Evolutionary conservation across 805 yeast genomes (phyloP), one percentile per base, ranked within the genome.

Genomic region (Priceomyces fermenticarens): DNA sequence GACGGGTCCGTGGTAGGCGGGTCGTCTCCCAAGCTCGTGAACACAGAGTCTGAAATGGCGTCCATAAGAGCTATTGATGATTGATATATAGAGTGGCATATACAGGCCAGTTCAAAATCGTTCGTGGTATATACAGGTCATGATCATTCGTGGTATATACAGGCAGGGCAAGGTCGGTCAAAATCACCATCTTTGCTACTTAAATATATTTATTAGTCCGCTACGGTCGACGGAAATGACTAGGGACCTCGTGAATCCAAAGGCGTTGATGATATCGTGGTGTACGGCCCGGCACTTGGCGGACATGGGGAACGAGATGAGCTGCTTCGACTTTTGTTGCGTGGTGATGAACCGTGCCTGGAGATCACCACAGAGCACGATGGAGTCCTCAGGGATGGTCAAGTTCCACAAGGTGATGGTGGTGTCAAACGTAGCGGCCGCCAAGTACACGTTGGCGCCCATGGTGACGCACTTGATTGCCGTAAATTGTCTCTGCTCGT

Each of bases 261-360:
- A 20, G 25, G 25, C 25, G 25, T 20, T 20, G 25, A 20, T 20
- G 25, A 20, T 20, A 8, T 20, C 25, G 4, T 20, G 25, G 25
- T 20, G 25, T 4, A 20, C 25, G 7, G 25, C 4, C 25, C 8
- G 4, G 25, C 7, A 20, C 25, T 20, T 20, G 4, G 25, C 4
- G 25, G 25, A 4, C 25, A 20, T 20, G 25, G 25, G 25, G 25
- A 20, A 20, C 25, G 25, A 20, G 25, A 20, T 20, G 25, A 20
- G 25, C 4, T 4, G 8, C 25, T 5, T 4, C 25, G 25, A 20
- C 25, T 72, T 70, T n/a, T 91, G 91, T 45, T 81, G 76, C 54
- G 85, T 89, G 42, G 68, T 65, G 49, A 91, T 91, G 59, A 90
- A 91, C 48, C 79, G 74, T 40, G 72, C 70, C 95, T 93, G 86